Conservation (phyloP, 2,329 filamentous ascomycete genomes). For the Furcasterigmium furcatum region DNA sequence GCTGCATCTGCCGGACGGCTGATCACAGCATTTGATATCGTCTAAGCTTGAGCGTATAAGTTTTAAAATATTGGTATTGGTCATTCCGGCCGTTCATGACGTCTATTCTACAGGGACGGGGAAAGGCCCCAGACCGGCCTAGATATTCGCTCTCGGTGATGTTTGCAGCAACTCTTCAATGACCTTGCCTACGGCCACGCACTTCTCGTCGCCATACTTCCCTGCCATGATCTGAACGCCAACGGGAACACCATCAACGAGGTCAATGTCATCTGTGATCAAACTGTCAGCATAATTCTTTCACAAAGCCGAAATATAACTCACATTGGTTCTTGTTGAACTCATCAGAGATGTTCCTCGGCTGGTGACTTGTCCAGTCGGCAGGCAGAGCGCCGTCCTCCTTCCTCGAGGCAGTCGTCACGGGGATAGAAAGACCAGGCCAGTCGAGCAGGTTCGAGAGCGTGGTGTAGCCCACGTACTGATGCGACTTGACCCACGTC, state of each 20-base stretch:
- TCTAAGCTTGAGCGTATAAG: too few species aligned
- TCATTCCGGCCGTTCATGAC: too few species aligned
- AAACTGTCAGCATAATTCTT: background rate
- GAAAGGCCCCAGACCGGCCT: too few species aligned
- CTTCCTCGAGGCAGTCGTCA: constrained; percentile 19
- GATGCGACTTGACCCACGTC: constrained; percentile 17
- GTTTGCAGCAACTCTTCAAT: constrained; percentile 23
- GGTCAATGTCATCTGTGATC: background rate
- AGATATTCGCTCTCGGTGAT: too few species aligned
- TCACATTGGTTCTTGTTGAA: constrained; percentile 23
- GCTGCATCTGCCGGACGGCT: too few species aligned
- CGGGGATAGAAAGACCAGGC: constrained; percentile 22
- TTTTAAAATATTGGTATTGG: too few species aligned
- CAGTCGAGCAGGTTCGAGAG: constrained; percentile 28
- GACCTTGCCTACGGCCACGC: constrained; percentile 27
- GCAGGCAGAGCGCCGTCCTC: constrained; percentile 19
- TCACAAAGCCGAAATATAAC: constrained; percentile 4
- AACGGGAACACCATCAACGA: constrained; percentile 32
- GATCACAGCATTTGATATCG: too few species aligned
- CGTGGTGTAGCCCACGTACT: constrained; percentile 26
- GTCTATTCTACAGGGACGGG: too few species aligned
- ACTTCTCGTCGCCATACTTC: constrained; percentile 26
- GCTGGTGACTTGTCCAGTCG: constrained; percentile 16
- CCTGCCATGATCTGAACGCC: constrained; percentile 27
- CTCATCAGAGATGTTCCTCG: constrained; percentile 23